Evolutionary conservation across 2,329 filamentous ascomycete species (phyloP), one percentile per base, ranked within the genome.

Genomic region (Pestalotiopsis sp.): DNA sequence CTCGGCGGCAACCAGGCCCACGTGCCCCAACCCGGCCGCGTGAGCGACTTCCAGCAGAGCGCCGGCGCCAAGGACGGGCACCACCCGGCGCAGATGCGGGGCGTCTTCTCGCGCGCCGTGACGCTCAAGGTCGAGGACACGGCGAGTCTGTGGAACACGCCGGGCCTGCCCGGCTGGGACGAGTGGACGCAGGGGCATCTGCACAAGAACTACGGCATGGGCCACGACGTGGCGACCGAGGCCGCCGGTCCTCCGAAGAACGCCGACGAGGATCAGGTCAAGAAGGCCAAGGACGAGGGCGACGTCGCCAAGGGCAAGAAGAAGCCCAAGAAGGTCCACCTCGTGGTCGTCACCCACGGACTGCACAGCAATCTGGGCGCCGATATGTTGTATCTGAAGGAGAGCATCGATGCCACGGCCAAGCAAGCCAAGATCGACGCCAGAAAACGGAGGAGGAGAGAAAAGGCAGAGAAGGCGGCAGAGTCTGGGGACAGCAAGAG

Each of bases 321-420:
- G 71, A 92, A 90, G 77, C 87, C 87, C 73, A 94, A 93, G 81
- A 95, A 92, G 72, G 86, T 99, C 2, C 96, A 99, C 78, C 84
- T 99, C 57, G 96, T 99, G 27, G 86, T 99, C 41, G 82, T 99
- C 64, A 98, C 96, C 0, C 96, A 99, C 82, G 96, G 96, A 0
- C 81, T 99, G 71, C 96, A 99, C 80, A 97, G 95, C 80, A 99
- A 99, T 78, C 86, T 98, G 13, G 94, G 96, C 4, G 93, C 94
- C 25, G 96, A 99, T 78, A 97, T 99, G 96, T 85, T 99, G 23
- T 99, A 93, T 77, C 82, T 99, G 79, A 99, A 99, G 77, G 96
- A 99, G 81, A 97, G 94, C 80, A 98, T 99, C 71, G 96, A 99
- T 81, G 90, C 90, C 36, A 91, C 93, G 2, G 92, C 91, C 3